Evolutionary conservation across 495 filamentous ascomycete genomes (phyloP).

Genomic region (Oidiodendron maius): DNA sequence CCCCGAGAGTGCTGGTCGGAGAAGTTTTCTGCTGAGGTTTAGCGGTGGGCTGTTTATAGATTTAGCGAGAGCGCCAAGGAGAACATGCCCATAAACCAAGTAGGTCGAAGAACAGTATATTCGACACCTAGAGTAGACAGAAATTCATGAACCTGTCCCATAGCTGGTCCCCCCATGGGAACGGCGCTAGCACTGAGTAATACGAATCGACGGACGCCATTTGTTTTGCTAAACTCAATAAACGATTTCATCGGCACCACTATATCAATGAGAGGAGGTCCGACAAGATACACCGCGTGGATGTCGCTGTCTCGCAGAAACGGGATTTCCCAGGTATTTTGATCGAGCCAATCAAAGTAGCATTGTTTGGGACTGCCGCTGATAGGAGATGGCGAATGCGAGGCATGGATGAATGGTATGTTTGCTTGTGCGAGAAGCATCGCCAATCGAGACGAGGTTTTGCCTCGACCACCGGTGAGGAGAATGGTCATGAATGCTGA

Average conservation of each 20-base stretch:
- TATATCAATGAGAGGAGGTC: constrained; percentile 18
- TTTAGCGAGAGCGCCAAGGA: no score
- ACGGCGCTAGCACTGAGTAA: constrained; percentile 35
- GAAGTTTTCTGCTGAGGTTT: no score
- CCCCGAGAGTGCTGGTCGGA: constrained; percentile 20
- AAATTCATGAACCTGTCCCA: constrained; percentile 34
- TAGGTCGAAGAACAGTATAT: constrained; percentile 22
- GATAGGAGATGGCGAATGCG: no score
- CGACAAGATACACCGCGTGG: constrained; percentile 33
- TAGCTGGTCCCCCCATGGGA: constrained; percentile 27
- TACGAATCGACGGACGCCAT: constrained; percentile 33
- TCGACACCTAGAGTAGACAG: constrained; percentile 32
- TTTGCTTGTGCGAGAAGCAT: constrained; percentile 25
- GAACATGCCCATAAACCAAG: constrained; percentile 25
- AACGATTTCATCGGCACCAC: constrained; percentile 36
- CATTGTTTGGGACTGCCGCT: constrained; percentile 20
- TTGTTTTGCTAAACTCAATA: constrained; percentile 28
- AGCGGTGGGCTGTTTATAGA: no score
- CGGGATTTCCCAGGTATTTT: constrained; percentile 28
- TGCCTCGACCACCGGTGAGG: constrained; percentile 43
- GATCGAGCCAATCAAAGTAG: constrained; percentile 43
- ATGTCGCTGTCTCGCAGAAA: constrained; percentile 24
- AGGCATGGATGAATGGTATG: constrained; percentile 33
- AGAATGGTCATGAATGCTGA: constrained; percentile 28
- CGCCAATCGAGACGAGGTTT: constrained; percentile 36